Conservation (phyloP, 2,329 filamentous ascomycete genomes). For the Coniella lustricola region DNA sequence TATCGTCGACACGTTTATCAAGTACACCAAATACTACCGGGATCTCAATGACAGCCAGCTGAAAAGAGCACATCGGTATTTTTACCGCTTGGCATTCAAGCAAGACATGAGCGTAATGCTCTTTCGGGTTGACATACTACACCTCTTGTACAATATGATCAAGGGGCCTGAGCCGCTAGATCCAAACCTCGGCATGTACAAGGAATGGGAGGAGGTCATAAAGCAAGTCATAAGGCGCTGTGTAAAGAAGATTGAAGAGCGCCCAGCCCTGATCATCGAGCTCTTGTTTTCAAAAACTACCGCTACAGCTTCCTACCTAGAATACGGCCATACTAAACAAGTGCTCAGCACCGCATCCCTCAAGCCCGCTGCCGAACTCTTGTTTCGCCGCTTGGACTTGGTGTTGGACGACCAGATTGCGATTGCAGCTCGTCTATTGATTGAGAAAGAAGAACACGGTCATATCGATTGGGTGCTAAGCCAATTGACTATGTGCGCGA, state of each 20-base stretch:
- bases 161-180: constrained; percentile 78
- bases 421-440: constrained; percentile 69
- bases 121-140: constrained; percentile 84
- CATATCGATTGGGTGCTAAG: constrained; percentile 77
- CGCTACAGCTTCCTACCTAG: constrained; percentile 75
- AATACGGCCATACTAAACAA: constrained; percentile 84
- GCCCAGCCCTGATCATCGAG: constrained; percentile 80
- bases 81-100: constrained; percentile 92
- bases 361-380: constrained; percentile 70
- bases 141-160: constrained; percentile 83
- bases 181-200: constrained; percentile 57
- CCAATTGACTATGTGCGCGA: constrained; percentile 58
- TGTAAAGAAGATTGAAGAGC: constrained; percentile 75
- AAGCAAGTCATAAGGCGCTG: constrained; percentile 78
- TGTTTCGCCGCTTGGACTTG: constrained; percentile 55
- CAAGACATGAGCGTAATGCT: constrained; percentile 84
- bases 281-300: constrained; percentile 92
- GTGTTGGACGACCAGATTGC: constrained; percentile 51
- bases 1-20: constrained; percentile 82
- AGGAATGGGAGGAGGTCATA: constrained; percentile 86
- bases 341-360: constrained; percentile 53
- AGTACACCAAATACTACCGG: constrained; percentile 70
- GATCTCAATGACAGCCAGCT: constrained; percentile 75
- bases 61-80: constrained; percentile 87
- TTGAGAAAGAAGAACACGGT: constrained; percentile 72